Conservation (phyloP, 345 rosid species). For the Xanthoceras sorbifolium region DNA sequence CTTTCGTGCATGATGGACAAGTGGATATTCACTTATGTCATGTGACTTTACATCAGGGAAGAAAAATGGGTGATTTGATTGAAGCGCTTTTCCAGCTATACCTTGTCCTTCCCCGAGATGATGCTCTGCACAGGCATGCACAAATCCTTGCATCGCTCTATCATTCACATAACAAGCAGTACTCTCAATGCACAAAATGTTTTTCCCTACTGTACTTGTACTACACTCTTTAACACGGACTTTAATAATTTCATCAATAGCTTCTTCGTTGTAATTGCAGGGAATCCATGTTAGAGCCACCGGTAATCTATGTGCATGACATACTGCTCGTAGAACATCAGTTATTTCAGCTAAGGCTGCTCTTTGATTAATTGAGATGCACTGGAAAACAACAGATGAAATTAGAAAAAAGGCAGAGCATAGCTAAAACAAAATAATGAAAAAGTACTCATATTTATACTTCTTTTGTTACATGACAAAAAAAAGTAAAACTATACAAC, state of each 20-base stretch:
- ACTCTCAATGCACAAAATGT: slow-evolving; percentile 62
- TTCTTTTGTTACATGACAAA: neutral
- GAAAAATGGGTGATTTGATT: slow-evolving; percentile 80
- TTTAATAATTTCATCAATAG: slow-evolving; percentile 43
- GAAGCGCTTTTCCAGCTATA: slow-evolving; percentile 78
- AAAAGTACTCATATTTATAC: neutral
- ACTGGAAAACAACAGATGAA: slow-evolving; percentile 45
- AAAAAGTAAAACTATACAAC: neutral
- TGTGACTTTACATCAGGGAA: slow-evolving; percentile 72
- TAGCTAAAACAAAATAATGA: neutral
- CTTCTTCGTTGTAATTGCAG: slow-evolving; percentile 49
- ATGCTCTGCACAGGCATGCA: slow-evolving; percentile 78
- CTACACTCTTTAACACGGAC: slow-evolving; percentile 45
- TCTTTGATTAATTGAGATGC: slow-evolving; percentile 65
- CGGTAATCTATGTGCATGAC: slow-evolving; percentile 85
- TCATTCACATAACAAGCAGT: slow-evolving; percentile 78
- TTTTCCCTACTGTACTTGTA: slow-evolving; percentile 34
- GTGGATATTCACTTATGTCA: slow-evolving; percentile 71
- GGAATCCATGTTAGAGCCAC: slow-evolving; percentile 95
- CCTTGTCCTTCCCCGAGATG: slow-evolving; percentile 82
- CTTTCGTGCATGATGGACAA: slow-evolving; percentile 89
- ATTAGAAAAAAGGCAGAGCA: slow-evolving; percentile 11
- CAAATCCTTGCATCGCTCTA: slow-evolving; percentile 69
- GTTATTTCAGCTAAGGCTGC: slow-evolving; percentile 76
- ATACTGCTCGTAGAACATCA: slow-evolving; percentile 76